Base-by-base conservation (phyloP, 1,139 yeast species). In the Sugiyamaella neomexicana region DNA sequence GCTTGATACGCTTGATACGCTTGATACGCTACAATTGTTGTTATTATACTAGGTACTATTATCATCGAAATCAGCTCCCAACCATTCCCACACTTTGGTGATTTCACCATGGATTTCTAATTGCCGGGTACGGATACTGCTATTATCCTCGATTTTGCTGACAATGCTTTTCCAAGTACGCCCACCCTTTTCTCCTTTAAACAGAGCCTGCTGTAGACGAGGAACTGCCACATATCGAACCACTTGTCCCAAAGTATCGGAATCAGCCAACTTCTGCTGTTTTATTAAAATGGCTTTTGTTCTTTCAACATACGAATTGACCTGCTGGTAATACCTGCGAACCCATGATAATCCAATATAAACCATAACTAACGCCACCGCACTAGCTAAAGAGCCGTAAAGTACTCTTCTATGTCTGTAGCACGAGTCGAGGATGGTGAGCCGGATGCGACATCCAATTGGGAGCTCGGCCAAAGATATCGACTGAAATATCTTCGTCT, bases 41-140 rank as follows among this genome's bases (percentile, higher is more conserved):
- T 43, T 17, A 13, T 38, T 38, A 47, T 17, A n/a, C n/a, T n/a
- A n/a, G n/a, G n/a, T 39, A 41, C 8, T 27, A 17, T 44, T 20
- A 34, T 46, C 43, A 4, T 37, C 51, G 13, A 47, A 38, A 16
- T 47, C 51, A 37, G 36, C 34, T 5, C 87, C 82, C 31, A 85
- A 77, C 96, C 96, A 90, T 66, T 89, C 89, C 96, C 96, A 89
- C 32, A 89, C 89, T 65, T 84, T 82, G 82, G 86, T 82, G 58
- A 89, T 86, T 62, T 89, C 97, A 4, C 97, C 97, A 63, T 85
- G 88, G 42, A 83, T 76, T 66, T 90, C 97, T 58, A 81, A 71
- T 58, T 84, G 80, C 49, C 81, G 76, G 45, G 76, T 74, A 44
- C 81, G 76, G 29, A 89, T 80, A 62, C 85, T 85, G 34, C 85